phyloP scores from a whole-genome alignment of 1,284 basidiomycete genomes.

The Hortiboletus rubellus region DNA sequence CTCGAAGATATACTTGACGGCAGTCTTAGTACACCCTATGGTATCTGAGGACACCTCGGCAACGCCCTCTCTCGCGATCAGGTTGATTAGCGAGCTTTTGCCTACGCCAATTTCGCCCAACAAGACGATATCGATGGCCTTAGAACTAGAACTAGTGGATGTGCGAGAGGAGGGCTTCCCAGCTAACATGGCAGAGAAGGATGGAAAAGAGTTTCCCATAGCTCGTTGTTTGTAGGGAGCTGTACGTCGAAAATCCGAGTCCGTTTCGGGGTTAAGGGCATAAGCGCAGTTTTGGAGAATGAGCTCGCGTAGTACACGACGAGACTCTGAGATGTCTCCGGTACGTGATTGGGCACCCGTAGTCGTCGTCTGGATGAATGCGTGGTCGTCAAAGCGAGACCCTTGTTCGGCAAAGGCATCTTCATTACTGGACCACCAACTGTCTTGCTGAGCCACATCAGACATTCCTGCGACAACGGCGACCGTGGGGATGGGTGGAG shows the following conservation, averaged over 20 bases:
- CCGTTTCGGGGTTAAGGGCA: slow-evolving; percentile 2
- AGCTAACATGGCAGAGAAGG: slow-evolving; percentile 5
- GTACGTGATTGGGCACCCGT: background rate
- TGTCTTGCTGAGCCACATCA: slow-evolving; percentile 13
- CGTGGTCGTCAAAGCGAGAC: slow-evolving; percentile 19
- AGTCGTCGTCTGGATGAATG: slow-evolving; percentile 17
- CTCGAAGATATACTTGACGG: slow-evolving; percentile 17
- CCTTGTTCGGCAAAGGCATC: slow-evolving; percentile 9
- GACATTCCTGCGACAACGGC: slow-evolving; percentile 23
- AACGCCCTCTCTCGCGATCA: slow-evolving; percentile 12
- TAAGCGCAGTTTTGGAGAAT: slow-evolving; percentile 14
- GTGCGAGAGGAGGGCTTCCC: slow-evolving; percentile 7
- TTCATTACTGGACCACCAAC: slow-evolving; percentile 23
- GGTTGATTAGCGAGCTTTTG: slow-evolving; percentile 34
- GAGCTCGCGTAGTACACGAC: slow-evolving; percentile 15
- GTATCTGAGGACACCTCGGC: slow-evolving; percentile 28
- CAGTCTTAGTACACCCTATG: slow-evolving; percentile 20
- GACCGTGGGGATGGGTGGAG: slow-evolving; percentile 15
- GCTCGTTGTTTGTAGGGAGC: slow-evolving; percentile 11
- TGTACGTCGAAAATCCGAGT: slow-evolving; percentile 1
- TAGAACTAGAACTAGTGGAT: background rate
- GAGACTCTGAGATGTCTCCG: slow-evolving; percentile 7
- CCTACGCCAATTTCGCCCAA: slow-evolving; percentile 32
- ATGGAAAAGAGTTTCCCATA: slow-evolving; percentile 18
- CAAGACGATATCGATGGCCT: slow-evolving; percentile 18